phyloP scores from a whole-genome alignment of 306 rosid species.

The Cicer bijugum region DNA sequence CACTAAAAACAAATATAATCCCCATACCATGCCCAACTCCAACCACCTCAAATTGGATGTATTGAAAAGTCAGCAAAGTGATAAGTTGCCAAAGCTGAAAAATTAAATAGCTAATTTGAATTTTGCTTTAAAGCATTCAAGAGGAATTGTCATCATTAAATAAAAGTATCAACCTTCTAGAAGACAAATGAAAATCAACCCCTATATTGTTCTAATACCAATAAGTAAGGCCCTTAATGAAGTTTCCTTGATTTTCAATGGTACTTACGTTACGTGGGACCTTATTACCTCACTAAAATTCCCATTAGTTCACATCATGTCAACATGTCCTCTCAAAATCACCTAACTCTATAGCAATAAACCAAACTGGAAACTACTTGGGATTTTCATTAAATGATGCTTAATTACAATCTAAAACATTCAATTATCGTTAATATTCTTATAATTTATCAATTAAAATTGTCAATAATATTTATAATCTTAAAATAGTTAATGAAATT shows the following conservation, averaged over 20 bases:
- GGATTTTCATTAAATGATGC: background rate
- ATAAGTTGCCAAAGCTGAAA: conserved; percentile 44
- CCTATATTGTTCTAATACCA: background rate
- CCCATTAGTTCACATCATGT: conserved; percentile 28
- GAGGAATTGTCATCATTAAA: conserved; percentile 7
- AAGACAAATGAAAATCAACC: conserved; percentile 45
- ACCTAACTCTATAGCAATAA: conserved; percentile 3
- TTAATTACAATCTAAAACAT: background rate
- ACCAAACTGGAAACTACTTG: background rate
- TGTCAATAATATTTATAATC: background rate
- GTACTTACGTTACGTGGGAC: conserved; percentile 40
- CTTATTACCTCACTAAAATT: conserved; percentile 34
- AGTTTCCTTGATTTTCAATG: conserved; percentile 22
- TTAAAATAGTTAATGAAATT: background rate
- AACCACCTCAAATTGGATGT: conserved; percentile 42
- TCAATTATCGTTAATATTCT: conserved; percentile 6
- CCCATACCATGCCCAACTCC: conserved; percentile 1
- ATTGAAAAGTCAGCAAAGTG: conserved; percentile 49
- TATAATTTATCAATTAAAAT: background rate
- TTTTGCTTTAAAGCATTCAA: conserved; percentile 34
- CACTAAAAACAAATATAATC: no score
- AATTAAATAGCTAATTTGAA: conserved; percentile 28
- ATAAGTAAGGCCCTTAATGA: conserved; percentile 25
- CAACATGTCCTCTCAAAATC: background rate
- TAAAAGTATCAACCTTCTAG: conserved; percentile 57